Base-by-base conservation (phyloP, 371 early-diverging fungal species). In the Modicella reniformis region DNA sequence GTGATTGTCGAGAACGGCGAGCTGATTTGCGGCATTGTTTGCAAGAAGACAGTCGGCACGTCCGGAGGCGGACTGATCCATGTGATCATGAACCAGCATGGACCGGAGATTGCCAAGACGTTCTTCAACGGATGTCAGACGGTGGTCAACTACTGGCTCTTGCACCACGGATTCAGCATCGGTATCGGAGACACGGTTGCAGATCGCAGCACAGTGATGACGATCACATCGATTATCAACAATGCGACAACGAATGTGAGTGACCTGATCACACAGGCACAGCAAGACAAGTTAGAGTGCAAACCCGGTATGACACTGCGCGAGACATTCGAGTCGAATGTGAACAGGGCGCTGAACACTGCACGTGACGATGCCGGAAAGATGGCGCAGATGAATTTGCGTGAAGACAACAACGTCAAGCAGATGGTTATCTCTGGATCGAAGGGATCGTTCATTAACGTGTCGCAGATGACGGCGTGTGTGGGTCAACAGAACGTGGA, bases 121-220 rank as follows among this genome's bases (percentile, higher is more conserved):
- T 99, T 99, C 86, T 93, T 99, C 82, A 95, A 98, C 80, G 94
- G 95, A 67, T 89, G 93, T 55, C 99, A 99, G 81, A 91, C 91
- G 33, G 92, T 99, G 9, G 94, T 99, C 52, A 99, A 98, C 85
- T 92, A 95, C 83, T 99, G 98, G 97, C 83, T 99, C 44, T 76
- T 94, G 68, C 95, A 95, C 72, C 90, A 96, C 67, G 93, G 96
- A 7, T 99, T 99, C 80, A 96, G 97, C 81, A 95, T 99, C 56
- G 99, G 99, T 81, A 99, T 99, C 75, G 99, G 99, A 69, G 99
- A 99, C 81, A 97, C 99, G 2, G 93, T 99, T 81, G 97, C 99
- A 26, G 98, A 98, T 83, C 83, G 84, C 28, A 76, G 68, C 21
- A 96, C 99, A 21, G 96, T 97, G 93, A 85, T 90, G 49, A 82